phyloP scores from a whole-genome alignment of 345 rosid genomes.

The Bretschneidera sinensis region DNA sequence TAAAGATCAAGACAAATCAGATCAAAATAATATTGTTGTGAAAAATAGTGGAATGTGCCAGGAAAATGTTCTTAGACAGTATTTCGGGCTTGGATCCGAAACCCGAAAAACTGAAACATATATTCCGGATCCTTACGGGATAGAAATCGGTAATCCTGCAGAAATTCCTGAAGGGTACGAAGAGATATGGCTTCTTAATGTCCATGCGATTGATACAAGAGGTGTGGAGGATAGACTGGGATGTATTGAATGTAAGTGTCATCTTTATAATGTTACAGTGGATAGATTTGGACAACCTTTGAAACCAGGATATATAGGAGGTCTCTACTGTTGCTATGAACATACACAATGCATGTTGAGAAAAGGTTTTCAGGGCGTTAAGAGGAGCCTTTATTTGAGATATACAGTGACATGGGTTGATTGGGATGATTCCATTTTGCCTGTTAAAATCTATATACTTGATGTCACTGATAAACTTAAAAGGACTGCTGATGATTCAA shows the following conservation, averaged over 20 bases:
- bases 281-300: constrained; percentile 45
- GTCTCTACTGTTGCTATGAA: constrained; percentile 66
- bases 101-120: constrained; percentile 57
- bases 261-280: constrained; percentile 62
- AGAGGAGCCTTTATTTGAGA: constrained; percentile 48
- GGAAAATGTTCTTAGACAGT: constrained; percentile 32
- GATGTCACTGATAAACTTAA: constrained; percentile 74
- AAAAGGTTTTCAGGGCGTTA: constrained; percentile 43
- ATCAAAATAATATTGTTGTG: constrained; percentile 21
- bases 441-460: constrained; percentile 59
- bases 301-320: constrained; percentile 62
- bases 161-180: constrained; percentile 63
- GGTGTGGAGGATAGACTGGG: constrained; percentile 70
- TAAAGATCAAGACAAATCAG: constrained; percentile 23
- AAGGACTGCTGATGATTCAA: constrained; percentile 29
- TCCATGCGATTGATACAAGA: constrained; percentile 83
- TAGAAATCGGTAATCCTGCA: constrained; percentile 65
- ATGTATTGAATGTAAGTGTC: constrained; percentile 73
- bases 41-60: constrained; percentile 71
- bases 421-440: constrained; percentile 55
- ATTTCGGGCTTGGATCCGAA: constrained; percentile 82
- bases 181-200: constrained; percentile 69
- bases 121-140: constrained; percentile 82
- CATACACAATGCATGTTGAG: constrained; percentile 51
- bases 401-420: constrained; percentile 74